Evolutionary conservation across 2,329 filamentous ascomycete species (phyloP).

Genomic region (Chaetomiaceae sp.): DNA sequence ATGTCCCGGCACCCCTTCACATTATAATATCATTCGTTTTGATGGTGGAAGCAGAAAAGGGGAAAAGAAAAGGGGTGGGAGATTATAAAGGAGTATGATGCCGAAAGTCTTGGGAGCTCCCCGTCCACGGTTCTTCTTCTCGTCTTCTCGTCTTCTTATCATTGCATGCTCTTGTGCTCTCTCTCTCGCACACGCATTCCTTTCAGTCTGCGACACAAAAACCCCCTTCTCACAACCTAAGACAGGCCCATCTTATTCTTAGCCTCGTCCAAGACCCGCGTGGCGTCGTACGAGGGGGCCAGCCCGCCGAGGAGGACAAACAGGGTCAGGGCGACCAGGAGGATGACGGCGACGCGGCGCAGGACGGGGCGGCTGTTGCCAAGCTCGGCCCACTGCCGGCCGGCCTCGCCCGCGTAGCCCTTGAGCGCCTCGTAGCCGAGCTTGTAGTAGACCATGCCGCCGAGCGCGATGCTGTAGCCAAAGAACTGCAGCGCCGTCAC

Average conservation of each 20-base stretch:
- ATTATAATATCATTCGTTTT: too few species aligned
- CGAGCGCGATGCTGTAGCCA: constrained; percentile 75
- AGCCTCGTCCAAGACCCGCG: constrained; percentile 44
- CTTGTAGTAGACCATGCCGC: constrained; percentile 81
- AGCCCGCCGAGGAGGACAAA: constrained; percentile 67
- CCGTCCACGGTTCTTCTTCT: too few species aligned
- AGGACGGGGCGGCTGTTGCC: constrained; percentile 70
- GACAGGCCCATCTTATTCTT: constrained; percentile 46
- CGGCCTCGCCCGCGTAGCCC: constrained; percentile 67
- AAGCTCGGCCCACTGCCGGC: constrained; percentile 81
- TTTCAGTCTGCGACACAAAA: too few species aligned
- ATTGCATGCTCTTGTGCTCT: background rate
- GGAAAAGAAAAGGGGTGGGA: too few species aligned
- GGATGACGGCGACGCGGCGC: constrained; percentile 72
- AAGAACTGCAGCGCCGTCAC: constrained; percentile 74
- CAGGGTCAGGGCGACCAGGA: constrained; percentile 55
- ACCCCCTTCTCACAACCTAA: constrained; percentile 8
- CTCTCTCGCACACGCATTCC: background rate
- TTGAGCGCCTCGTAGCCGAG: constrained; percentile 78
- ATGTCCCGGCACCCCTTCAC: too few species aligned
- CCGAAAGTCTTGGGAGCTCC: background rate
- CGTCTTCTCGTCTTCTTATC: too few species aligned
- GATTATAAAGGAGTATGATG: too few species aligned
- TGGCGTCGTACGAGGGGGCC: constrained; percentile 55
- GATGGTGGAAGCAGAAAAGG: too few species aligned